phyloP scores from a whole-genome alignment of 208 protist genomes.

The Leishmania tropica region DNA sequence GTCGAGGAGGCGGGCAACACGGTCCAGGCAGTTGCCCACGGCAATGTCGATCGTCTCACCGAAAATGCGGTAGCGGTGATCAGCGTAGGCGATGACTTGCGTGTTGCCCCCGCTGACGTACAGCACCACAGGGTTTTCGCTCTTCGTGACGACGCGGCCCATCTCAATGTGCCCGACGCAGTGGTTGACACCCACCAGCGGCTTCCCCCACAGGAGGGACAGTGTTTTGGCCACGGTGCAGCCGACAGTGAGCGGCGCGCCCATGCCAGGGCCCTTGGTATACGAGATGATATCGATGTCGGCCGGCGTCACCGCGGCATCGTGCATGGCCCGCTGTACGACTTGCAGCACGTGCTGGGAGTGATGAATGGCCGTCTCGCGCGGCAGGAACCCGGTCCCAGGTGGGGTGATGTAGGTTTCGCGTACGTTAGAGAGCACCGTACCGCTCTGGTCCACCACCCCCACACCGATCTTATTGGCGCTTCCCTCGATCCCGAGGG shows the following conservation, averaged over 20 bases:
- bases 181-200: slow-evolving; percentile 99
- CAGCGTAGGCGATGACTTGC: slow-evolving; percentile 97
- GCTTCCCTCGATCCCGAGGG: slow-evolving; percentile 98
- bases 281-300: slow-evolving; percentile 97
- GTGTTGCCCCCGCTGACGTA: slow-evolving; percentile 99
- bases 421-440: slow-evolving; percentile 97
- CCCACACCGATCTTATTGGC: slow-evolving; percentile 99
- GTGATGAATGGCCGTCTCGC: slow-evolving; percentile 99
- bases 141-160: slow-evolving; percentile 96
- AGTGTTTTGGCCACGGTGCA: slow-evolving; percentile 85
- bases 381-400: slow-evolving; percentile 98
- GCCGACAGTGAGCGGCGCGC: slow-evolving; percentile 92
- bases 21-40: slow-evolving; percentile 98
- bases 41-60: slow-evolving; percentile 99
- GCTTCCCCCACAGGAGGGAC: slow-evolving; percentile 85
- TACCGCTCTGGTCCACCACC: slow-evolving; percentile 94
- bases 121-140: slow-evolving; percentile 97
- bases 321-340: slow-evolving; percentile 92
- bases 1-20: slow-evolving; percentile 95
- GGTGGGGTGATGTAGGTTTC: slow-evolving; percentile 98
- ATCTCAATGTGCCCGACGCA: slow-evolving; percentile 99
- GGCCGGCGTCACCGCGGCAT: slow-evolving; percentile 78
- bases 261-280: slow-evolving; percentile 98
- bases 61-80: slow-evolving; percentile 98
- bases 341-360: slow-evolving; percentile 74